Evolutionary conservation across 2,329 filamentous ascomycete genomes (phyloP).

Genomic region (Claviceps sp.): DNA sequence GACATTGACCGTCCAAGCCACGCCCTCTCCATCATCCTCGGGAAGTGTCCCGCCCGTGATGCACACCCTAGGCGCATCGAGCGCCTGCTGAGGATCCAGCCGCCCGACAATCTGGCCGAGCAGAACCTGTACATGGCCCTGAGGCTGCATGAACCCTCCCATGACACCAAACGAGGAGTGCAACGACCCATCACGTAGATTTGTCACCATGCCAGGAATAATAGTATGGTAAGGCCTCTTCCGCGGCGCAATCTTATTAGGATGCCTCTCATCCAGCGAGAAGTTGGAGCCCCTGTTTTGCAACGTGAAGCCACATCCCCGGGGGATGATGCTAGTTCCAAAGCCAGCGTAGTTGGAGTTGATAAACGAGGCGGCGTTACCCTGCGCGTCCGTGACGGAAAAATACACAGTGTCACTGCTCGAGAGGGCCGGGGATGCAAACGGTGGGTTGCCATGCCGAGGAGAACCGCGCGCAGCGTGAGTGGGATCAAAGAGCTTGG

Average conservation of each 20-base stretch:
- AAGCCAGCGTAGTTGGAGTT: conserved; percentile 90
- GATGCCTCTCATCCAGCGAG: conserved; percentile 54
- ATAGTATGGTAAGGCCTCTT: conserved; percentile 97
- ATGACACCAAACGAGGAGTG: conserved; percentile 90
- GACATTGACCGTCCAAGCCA: conserved; percentile 55
- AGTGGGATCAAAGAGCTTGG: conserved; percentile 41
- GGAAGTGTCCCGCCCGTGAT: conserved; percentile 54
- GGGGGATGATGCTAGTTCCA: conserved; percentile 74
- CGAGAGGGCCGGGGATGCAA: conserved; percentile 56
- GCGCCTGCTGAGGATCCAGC: conserved; percentile 70
- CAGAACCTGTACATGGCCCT: conserved; percentile 87
- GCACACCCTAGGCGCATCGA: conserved; percentile 86
- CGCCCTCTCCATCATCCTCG: conserved; percentile 36
- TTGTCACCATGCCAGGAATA: conserved; percentile 83
- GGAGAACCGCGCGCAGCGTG: conserved; percentile 39
- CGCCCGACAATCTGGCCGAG: conserved; percentile 78
- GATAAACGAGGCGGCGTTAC: conserved; percentile 92
- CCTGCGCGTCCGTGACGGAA: conserved; percentile 62
- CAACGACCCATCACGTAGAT: conserved; percentile 55
- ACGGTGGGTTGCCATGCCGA: conserved; percentile 48
- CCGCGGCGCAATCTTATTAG: conserved; percentile 64
- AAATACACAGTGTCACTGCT: conserved; percentile 95
- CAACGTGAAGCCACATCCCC: conserved; percentile 79
- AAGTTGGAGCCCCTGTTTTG: conserved; percentile 92
- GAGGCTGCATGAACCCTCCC: conserved; percentile 97